Evolutionary conservation across 768 basidiomycete genomes (phyloP).

Genomic region (Tubosaeta sp.): DNA sequence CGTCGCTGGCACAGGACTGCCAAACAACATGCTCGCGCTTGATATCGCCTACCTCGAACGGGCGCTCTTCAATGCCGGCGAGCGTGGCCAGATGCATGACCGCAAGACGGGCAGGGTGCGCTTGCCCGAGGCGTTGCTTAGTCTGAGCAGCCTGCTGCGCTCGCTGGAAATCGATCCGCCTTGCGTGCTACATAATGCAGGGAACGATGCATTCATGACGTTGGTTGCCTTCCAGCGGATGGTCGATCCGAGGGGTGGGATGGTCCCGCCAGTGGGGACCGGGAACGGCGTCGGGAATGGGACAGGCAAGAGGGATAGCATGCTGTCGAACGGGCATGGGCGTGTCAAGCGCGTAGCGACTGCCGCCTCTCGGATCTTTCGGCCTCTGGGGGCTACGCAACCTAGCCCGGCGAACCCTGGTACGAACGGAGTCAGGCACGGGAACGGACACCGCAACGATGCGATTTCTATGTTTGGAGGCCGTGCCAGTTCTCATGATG

Average conservation of each 20-base stretch:
- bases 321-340: neutral
- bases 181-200: conserved; percentile 64
- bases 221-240: conserved; percentile 69
- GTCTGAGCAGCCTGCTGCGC: conserved; percentile 57
- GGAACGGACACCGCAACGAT: neutral
- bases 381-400: neutral
- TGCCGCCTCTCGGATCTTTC: conserved; percentile 17
- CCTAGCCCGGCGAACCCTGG: neutral
- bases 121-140: conserved; percentile 49
- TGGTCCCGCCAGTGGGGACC: neutral
- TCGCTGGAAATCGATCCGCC: conserved; percentile 42
- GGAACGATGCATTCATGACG: conserved; percentile 72
- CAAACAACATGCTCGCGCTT: conserved; percentile 65
- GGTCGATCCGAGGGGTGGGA: conserved; percentile 46
- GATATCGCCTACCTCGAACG: conserved; percentile 66
- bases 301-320: neutral
- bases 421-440: neutral
- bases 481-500: neutral
- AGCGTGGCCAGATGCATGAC: conserved; percentile 58
- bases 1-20: conserved; percentile 48
- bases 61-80: conserved; percentile 52
- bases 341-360: conserved; percentile 12
- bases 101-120: conserved; percentile 54
- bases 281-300: neutral
- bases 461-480: neutral